Evolutionary conservation across 441 rosid species (phyloP), one percentile per base, ranked within the genome.

Genomic region (Hura crepitans): DNA sequence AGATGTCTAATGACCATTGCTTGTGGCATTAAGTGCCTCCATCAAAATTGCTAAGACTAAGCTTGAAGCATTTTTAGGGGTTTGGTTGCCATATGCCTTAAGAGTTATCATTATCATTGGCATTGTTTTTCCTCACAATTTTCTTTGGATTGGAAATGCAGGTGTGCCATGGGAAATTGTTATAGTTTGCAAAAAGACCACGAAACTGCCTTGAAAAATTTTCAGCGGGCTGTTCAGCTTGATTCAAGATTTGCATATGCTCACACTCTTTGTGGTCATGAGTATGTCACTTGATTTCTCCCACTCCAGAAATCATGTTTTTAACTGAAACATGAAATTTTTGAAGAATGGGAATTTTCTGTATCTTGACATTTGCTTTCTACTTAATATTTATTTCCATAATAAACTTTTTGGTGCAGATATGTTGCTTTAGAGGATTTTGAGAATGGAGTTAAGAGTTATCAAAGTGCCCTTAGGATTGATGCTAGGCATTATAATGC

Each of bases 161-260:
- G 99, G 99, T 87, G 91, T 85, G 99, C 99, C 51, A 84, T 91
- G 93, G 99, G 99, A 65, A 95, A 95, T 69, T 89, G 99, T 80
- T 95, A 86, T 77, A 92, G 99, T 82, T 84, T 89, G 84, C 99
- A 90, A 88, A 92, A 95, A 81, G 97, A 95, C 85, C 99, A 95
- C 53, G 99, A 92, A 83, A 91, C 95, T 22, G 97, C 99, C 70
- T 77, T 95, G 72, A 95, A 95, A 84, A 95, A 81, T 71, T 95
- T 95, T 78, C 92, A 89, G 75, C 85, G 97, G 76, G 96, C 96
- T 42, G 97, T 89, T 65, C 97, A 89, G 64, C 84, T 91, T 75
- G 81, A 86, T 83, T 85, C 96, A 71, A 89, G 85, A 88, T 95
- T 86, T 87, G 91, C 99, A 66, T 95, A 95, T 67, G 97, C 96